Percentiles rank a stretch among this genome's conserved stretches.
These are phyloP conservation scores for Neurospora sp. DNA, from an alignment of 2,329 filamentous ascomycete genomes.

Conservation along the genomic window DNA sequence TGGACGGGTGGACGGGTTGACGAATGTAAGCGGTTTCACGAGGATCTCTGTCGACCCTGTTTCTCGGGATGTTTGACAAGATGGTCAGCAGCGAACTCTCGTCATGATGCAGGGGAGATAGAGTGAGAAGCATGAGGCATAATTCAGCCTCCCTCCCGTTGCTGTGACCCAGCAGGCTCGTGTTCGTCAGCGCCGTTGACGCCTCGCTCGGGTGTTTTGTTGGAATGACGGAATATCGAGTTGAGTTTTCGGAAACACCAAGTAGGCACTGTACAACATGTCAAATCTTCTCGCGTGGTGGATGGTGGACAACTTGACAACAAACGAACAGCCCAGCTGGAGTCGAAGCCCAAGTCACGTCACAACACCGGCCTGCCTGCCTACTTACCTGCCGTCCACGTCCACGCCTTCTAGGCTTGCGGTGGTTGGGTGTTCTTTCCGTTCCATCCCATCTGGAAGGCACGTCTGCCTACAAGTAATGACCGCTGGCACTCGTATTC, in stretches of 20 bases:
- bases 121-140: too few relatives aligned
- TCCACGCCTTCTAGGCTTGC: background rate
- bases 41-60: background rate
- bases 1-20: background rate
- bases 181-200: background rate
- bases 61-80: background rate
- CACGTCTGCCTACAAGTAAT: too few relatives aligned
- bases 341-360: too few relatives aligned
- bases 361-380: background rate
- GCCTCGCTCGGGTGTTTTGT: background rate
- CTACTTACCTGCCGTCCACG: background rate
- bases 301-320: background rate
- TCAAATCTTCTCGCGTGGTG: background rate
- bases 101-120: too few relatives aligned
- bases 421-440: background rate
- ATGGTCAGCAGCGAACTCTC: too few relatives aligned
- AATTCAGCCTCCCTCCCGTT: too few relatives aligned
- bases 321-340: too few relatives aligned
- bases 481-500: background rate
- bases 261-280: background rate
- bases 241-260: background rate
- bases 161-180: background rate
- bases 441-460: background rate
- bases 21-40: background rate
- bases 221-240: background rate